Percentiles rank a stretch among this genome's conserved stretches.
Evolutionary conservation across 805 yeast species (phyloP).

Genomic region (Candida schatavii): DNA sequence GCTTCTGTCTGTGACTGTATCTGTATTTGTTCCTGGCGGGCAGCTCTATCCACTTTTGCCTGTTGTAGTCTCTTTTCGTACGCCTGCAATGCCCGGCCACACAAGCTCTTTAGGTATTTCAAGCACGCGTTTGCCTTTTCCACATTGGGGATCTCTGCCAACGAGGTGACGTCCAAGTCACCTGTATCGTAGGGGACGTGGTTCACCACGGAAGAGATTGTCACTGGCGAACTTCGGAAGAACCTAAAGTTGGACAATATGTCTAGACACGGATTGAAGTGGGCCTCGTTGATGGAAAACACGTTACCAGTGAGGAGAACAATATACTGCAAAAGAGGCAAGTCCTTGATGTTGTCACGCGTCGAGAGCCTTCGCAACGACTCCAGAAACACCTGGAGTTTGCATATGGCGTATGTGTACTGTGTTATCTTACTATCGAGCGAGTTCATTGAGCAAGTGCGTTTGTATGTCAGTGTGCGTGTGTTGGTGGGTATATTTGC

Average conservation of each 20-base stretch:
- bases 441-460: constrained; percentile 45
- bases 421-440: constrained; percentile 59
- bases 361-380: constrained; percentile 25
- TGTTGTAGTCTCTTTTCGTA: constrained; percentile 33
- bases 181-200: constrained; percentile 44
- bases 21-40: constrained; percentile 3
- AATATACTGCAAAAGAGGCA: constrained; percentile 36
- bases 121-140: constrained; percentile 24
- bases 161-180: constrained; percentile 30
- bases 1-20: constrained; percentile 8
- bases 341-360: constrained; percentile 12
- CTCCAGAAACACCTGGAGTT: constrained; percentile 38
- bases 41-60: constrained; percentile 24
- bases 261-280: constrained; percentile 26
- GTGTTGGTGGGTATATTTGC: no score
- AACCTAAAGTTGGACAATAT: constrained; percentile 26
- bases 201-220: constrained; percentile 23
- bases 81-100: constrained; percentile 31
- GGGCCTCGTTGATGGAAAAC: constrained; percentile 36
- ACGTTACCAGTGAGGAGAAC: constrained; percentile 27
- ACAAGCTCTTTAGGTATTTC: constrained; percentile 24
- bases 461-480: no score
- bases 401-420: constrained; percentile 51
- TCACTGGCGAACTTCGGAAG: constrained; percentile 22
- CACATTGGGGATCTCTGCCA: constrained; percentile 27